A percentile compares a stretch with the other conserved stretches of the same genome.
Evolutionary conservation across 1,139 yeast species (phyloP).

Genomic region (Lodderomyces pseudojiufengensis): DNA sequence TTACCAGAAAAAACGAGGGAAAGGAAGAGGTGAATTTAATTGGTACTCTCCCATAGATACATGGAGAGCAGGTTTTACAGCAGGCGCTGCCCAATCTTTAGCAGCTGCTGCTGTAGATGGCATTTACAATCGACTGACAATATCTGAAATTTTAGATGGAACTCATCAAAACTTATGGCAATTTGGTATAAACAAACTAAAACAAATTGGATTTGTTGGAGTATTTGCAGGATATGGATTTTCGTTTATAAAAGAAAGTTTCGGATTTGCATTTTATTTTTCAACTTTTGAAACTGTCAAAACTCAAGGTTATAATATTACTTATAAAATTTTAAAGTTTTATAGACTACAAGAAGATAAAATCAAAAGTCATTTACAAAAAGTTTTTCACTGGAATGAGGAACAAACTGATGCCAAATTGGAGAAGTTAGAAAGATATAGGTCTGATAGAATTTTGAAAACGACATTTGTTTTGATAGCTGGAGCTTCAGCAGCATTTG

Average conservation of each 20-base stretch:
- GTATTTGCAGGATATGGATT: slow-evolving; percentile 87
- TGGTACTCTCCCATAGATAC: slow-evolving; percentile 48
- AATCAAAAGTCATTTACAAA: slow-evolving; percentile 21
- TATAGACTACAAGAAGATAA: slow-evolving; percentile 39
- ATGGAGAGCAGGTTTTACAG: slow-evolving; percentile 76
- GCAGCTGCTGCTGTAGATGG: slow-evolving; percentile 96
- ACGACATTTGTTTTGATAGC: slow-evolving; percentile 77
- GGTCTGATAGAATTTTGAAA: slow-evolving; percentile 51
- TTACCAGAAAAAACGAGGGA: slow-evolving; percentile 14
- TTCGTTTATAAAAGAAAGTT: slow-evolving; percentile 72
- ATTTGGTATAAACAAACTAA: slow-evolving; percentile 66
- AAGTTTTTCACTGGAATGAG: slow-evolving; percentile 18
- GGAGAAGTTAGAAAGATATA: slow-evolving; percentile 31
- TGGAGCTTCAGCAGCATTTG: slow-evolving; percentile 82
- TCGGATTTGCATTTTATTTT: slow-evolving; percentile 86
- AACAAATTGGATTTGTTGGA: slow-evolving; percentile 74
- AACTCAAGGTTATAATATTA: slow-evolving; percentile 56
- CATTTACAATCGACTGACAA: slow-evolving; percentile 74
- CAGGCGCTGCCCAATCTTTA: slow-evolving; percentile 83
- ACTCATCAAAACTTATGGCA: slow-evolving; percentile 71
- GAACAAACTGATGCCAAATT: slow-evolving; percentile 29
- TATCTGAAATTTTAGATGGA: slow-evolving; percentile 68
- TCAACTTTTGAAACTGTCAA: slow-evolving; percentile 82
- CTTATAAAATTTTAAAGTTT: slow-evolving; percentile 57
- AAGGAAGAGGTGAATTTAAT: slow-evolving; percentile 13